Evolutionary conservation across 805 yeast genomes (phyloP), one percentile per base, ranked within the genome.

Genomic region (Debaryomyces hansenii): DNA sequence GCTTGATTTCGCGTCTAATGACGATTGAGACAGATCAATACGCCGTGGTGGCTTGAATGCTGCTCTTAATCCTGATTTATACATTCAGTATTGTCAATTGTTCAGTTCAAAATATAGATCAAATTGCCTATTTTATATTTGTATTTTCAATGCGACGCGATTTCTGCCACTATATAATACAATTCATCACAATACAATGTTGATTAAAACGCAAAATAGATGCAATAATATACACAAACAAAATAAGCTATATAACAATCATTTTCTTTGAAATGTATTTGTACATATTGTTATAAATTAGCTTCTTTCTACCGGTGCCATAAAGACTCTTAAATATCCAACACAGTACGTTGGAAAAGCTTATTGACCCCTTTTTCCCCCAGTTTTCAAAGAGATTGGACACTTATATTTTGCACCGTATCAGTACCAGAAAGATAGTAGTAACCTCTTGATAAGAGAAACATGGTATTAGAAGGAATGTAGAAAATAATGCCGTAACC

Each of bases 41-140:
- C 57, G 54, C 40, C 80, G 57, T 5, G 83, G 84, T 8, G 82
- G 77, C 53, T 72, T 80, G 63, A 80, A 80, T 1, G 83, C 83
- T 37, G 78, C 77, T 50, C 36, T 52, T 4, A 46, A 44, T n/a
- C 33, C 42, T 18, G 44, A 24, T 34, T 41, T 44, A 39, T 40
- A 41, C 46, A 48, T 48, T 20, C 15, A 33, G 37, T 15, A 12
- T 14, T 27, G 20, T 40, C 12, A 10, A 40, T 2, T 27, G 37
- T 31, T 34, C 24, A 40, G 5, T 14, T 12, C 36, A 39, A 27
- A 7, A 24, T 24, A 24, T 24, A 24, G 7, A n/a, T n/a, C n/a
- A n/a, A n/a, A n/a, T n/a, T n/a, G n/a, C n/a, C n/a, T n/a, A n/a
- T n/a, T n/a, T n/a, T 16, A 16, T 16, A 16, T 16, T 16, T 24